Evolutionary conservation across 2,329 filamentous ascomycete species (phyloP), one percentile per base, ranked within the genome.

Genomic region (Aaosphaeria pasadenensis): DNA sequence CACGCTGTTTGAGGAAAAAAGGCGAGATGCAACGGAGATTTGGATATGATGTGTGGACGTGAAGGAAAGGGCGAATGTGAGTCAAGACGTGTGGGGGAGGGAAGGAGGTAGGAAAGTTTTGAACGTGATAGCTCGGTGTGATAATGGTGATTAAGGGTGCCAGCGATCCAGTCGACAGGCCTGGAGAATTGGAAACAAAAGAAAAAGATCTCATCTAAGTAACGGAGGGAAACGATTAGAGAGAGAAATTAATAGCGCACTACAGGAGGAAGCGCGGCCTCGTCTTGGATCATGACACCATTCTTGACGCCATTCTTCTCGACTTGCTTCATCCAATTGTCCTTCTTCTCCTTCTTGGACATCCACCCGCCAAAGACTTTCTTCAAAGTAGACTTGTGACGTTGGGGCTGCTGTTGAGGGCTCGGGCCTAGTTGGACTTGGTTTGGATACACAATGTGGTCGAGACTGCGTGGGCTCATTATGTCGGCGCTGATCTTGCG

Each of bases 301-400:
- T 64, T 64, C 43, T 65, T 71, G n/a, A 73, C 60, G 2, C 72
- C 72, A 13, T 70, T 58, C 49, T 68, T 69, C 43, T 72, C 67
- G 24, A 74, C 55, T 47, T 67, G 63, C 11, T 73, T 66, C 71
- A 73, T 73, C 71, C 71, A 74, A 41, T 66, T 64, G 11, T 63
- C 64, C 39, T 64, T 64, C 52, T 66, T 70, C 43, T 67, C 70
- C 49, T 68, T 69, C 47, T 66, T 70, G 5, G 55, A 46, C 57
- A 65, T 64, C 67, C 67, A 69, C 4, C 60, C 60, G 29, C 56
- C 65, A 30, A 71, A 59, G 3, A 69, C 64, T 45, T 63, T 68
- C 51, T 59, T 68, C 32, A 71, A 43, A n/a, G 59, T 60, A 11
- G 58, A 61, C 33, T 62, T 65, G 44, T 67, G 61, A 48, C 66